Evolutionary conservation across 768 basidiomycete species (phyloP).

Genomic region (Pholiota microspora): DNA sequence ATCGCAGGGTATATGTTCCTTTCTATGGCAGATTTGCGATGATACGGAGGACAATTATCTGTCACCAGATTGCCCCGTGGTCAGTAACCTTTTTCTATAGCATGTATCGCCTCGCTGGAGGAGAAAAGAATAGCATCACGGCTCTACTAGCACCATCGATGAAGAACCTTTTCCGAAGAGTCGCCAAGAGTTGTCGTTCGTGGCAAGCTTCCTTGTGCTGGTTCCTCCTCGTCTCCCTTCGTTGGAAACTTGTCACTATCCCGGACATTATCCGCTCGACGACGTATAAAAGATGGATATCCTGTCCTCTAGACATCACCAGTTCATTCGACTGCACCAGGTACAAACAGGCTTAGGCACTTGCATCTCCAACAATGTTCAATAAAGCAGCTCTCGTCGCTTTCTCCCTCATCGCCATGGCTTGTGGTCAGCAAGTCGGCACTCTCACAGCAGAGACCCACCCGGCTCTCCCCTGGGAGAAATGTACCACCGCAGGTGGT

Average conservation of each 20-base stretch:
- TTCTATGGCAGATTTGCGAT: not conserved
- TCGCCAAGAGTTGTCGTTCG: conserved; percentile 5
- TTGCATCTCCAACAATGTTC: conserved; percentile 30
- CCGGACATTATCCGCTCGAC: conserved; percentile 23
- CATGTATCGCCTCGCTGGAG: not conserved
- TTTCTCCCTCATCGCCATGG: conserved; percentile 40
- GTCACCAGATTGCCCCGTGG: not conserved
- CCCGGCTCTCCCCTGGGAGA: conserved; percentile 42
- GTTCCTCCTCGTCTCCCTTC: not conserved
- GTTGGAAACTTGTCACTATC: not conserved
- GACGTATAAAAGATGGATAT: conserved; percentile 19
- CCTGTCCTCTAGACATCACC: conserved; percentile 12
- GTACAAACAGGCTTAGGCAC: conserved; percentile 14
- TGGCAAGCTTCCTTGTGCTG: not conserved
- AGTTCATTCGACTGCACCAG: conserved; percentile 18
- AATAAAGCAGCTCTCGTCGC: conserved; percentile 36
- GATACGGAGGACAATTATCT: not conserved
- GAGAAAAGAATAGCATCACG: conserved; percentile 5
- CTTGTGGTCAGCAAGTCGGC: conserved; percentile 53
- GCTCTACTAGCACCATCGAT: not conserved
- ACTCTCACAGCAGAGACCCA: conserved; percentile 49
- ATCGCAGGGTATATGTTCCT: not conserved
- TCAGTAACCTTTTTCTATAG: conserved; percentile 5
- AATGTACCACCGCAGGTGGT: conserved; percentile 41
- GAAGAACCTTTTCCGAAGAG: conserved; percentile 9